Evolutionary conservation across 2,329 filamentous ascomycete species (phyloP), one percentile per base, ranked within the genome.

Genomic region (Alternaria infectoria): DNA sequence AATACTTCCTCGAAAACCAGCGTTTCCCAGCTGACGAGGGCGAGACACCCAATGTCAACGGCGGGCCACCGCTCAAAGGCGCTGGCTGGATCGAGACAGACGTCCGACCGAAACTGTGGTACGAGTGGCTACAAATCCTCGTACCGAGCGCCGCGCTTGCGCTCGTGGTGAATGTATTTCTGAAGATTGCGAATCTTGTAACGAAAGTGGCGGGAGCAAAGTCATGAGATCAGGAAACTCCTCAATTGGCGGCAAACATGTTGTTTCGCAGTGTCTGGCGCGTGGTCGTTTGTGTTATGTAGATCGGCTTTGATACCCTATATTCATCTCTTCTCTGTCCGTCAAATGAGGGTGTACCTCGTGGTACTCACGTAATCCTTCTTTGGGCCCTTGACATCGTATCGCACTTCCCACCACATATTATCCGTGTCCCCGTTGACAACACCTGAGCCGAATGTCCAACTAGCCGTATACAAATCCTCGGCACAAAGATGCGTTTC

Each of bases 1-100:
- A 97, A 69, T 84, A 91, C 61, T 98, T 93, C 78, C 81, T 81
- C 28, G 70, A 80, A 56, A 93, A 89, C 0, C 93, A 93, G 3
- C 87, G 90, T n/a, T 97, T 99, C 74, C 96, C 96, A 0, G 86
- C 89, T 2, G 90, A 91, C 66, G 59, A 72, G 0, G 76, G 71
- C 5, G 60, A 54, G 5, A 71, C 65, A 3, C 68, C 64, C 2
- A 66, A 64, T 8, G 63, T 66, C 6, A 60, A 73, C 15, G 74
- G 71, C 1, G 66, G 64, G 4, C 52, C 68, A 13, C 57, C 68
- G 6, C 46, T 73, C 10, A 72, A 72, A 56, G 81, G 81, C 52
- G 80, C 80, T 2, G 78, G 81, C 1, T 81, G 81, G 69, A 83
- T 85, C 61, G 83, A 84, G 63, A 84, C 83, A 0, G 81, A 83